Conservation (phyloP, 2,329 filamentous ascomycete species). For the Cercospora beticola region DNA sequence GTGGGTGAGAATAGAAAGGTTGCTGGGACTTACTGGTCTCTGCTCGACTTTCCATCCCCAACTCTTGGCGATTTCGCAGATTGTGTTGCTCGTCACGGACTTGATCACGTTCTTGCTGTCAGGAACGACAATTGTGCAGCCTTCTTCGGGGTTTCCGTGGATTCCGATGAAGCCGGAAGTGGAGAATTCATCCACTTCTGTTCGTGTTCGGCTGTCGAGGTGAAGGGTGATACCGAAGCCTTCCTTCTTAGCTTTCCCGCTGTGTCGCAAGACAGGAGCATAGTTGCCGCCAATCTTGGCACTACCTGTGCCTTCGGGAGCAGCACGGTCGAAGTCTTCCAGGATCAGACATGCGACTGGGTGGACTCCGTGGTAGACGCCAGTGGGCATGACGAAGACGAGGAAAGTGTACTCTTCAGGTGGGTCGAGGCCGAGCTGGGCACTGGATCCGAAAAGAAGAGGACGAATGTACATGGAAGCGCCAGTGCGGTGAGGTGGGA, state of each 20-base stretch:
- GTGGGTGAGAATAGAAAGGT: background rate
- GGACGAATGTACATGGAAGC: slow-evolving; percentile 92
- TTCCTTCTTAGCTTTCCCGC: slow-evolving; percentile 72
- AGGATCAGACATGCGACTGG: slow-evolving; percentile 86
- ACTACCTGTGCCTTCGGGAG: slow-evolving; percentile 84
- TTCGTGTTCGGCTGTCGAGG: slow-evolving; percentile 78
- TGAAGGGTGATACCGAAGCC: slow-evolving; percentile 95
- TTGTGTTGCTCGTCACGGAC: slow-evolving; percentile 77
- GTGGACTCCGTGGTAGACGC: slow-evolving; percentile 87
- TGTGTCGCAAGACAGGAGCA: slow-evolving; percentile 84
- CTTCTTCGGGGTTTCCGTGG: slow-evolving; percentile 53
- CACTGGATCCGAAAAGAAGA: slow-evolving; percentile 80
- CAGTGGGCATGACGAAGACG: slow-evolving; percentile 87
- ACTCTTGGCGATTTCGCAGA: slow-evolving; percentile 70
- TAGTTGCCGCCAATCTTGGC: slow-evolving; percentile 98
- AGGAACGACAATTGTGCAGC: slow-evolving; percentile 74
- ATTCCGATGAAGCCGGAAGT: slow-evolving; percentile 91
- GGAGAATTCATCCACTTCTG: slow-evolving; percentile 92
- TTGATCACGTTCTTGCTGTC: slow-evolving; percentile 85
- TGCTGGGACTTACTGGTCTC: slow-evolving; percentile 56
- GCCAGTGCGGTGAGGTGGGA: slow-evolving; percentile 84
- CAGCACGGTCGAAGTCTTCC: slow-evolving; percentile 89
- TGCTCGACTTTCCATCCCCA: slow-evolving; percentile 85
- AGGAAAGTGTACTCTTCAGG: slow-evolving; percentile 90
- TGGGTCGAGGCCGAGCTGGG: slow-evolving; percentile 81